Evolutionary conservation across 1,284 basidiomycete genomes (phyloP).

Genomic region (Ganoderma multipileum): DNA sequence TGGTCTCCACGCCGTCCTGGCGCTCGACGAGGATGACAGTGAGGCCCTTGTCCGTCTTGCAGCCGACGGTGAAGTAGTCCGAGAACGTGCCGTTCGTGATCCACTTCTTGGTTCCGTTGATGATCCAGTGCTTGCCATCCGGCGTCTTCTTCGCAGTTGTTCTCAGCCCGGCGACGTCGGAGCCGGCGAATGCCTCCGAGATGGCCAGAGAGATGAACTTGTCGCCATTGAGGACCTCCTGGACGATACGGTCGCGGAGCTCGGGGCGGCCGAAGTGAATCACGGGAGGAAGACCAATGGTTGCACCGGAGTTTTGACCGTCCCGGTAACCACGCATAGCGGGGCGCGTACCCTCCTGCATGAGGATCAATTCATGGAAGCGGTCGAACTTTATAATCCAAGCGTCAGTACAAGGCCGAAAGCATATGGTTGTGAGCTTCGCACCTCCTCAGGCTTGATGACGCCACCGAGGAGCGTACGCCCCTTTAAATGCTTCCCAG

Average conservation of each 20-base stretch:
- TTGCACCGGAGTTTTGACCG: conserved; percentile 53
- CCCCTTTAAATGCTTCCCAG: conserved; percentile 86
- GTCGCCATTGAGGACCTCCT: conserved; percentile 75
- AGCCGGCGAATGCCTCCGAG: conserved; percentile 83
- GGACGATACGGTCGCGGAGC: conserved; percentile 80
- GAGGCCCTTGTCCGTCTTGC: conserved; percentile 74
- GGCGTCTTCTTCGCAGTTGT: conserved; percentile 84
- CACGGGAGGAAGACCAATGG: conserved; percentile 83
- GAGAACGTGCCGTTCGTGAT: conserved; percentile 81
- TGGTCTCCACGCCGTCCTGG: conserved; percentile 82
- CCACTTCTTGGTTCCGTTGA: conserved; percentile 88
- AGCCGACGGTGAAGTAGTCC: conserved; percentile 65
- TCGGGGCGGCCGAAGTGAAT: conserved; percentile 84
- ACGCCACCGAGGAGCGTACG: conserved; percentile 81
- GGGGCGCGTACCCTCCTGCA: conserved; percentile 46
- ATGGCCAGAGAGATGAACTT: conserved; percentile 79
- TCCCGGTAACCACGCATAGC: conserved; percentile 41
- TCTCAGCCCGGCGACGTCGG: conserved; percentile 84
- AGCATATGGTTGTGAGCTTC: not conserved
- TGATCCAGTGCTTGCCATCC: conserved; percentile 86
- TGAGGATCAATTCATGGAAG: conserved; percentile 59
- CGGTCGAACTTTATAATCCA: conserved; percentile 63
- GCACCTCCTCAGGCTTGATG: conserved; percentile 82
- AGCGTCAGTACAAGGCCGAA: not conserved
- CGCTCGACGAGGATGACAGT: conserved; percentile 86